These are phyloP conservation scores for Chytriomyces sp. DNA, from an alignment of 192 early-diverging fungal species.

Conservation along the genomic window DNA sequence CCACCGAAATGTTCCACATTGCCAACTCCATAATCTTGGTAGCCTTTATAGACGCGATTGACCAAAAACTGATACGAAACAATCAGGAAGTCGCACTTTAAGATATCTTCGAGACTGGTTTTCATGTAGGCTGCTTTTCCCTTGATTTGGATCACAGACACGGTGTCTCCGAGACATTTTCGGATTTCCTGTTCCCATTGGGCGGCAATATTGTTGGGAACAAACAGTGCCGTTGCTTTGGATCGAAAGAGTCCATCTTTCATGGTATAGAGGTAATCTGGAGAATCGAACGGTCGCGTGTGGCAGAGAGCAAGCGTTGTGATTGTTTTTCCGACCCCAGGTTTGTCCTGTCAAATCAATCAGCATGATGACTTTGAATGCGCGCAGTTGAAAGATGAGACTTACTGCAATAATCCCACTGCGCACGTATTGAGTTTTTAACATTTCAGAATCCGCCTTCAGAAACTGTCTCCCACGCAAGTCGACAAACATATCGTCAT, in stretches of 20 bases:
- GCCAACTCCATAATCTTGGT: too few species aligned
- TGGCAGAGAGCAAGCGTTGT: conserved; percentile 25
- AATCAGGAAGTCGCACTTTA: neutral
- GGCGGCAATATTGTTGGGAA: neutral
- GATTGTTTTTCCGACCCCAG: conserved; percentile 28
- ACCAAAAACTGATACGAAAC: neutral
- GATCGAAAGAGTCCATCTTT: neutral
- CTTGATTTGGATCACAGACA: neutral
- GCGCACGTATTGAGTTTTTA: neutral
- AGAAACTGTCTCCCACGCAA: neutral
- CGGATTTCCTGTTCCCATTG: neutral
- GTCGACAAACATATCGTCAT: conserved; percentile 5
- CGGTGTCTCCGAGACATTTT: neutral
- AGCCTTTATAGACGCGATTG: neutral
- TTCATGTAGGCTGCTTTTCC: neutral
- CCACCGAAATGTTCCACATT: too few species aligned
- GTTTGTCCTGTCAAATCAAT: conserved; percentile 18
- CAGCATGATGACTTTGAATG: neutral
- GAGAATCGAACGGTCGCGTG: conserved; percentile 7
- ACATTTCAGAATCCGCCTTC: neutral
- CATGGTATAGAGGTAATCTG: conserved; percentile 6
- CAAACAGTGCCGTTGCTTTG: neutral
- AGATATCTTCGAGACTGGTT: neutral
- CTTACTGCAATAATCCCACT: conserved; percentile 13
- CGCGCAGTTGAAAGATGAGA: neutral